These are phyloP conservation scores for Cucurbita ficifolia DNA, from an alignment of 306 rosid genomes.

Conservation along the genomic window DNA sequence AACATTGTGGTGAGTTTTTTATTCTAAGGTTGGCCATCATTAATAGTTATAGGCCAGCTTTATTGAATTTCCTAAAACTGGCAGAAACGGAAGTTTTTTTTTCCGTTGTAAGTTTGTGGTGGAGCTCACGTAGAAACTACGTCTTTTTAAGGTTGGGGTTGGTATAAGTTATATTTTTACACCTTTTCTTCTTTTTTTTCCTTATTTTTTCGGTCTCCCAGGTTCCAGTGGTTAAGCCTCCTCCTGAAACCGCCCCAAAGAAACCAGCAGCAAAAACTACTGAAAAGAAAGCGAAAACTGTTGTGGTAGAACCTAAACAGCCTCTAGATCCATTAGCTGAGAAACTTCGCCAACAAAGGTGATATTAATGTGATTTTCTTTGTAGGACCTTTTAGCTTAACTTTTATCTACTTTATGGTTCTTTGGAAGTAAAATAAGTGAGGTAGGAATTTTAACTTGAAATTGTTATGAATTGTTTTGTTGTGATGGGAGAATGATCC, in stretches of 20 bases:
- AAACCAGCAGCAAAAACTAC: constrained; percentile 38
- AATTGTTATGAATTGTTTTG: neutral
- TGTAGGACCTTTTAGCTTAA: neutral
- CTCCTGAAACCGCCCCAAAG: constrained; percentile 43
- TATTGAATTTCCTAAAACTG: neutral
- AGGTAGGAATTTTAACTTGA: neutral
- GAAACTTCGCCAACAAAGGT: constrained; percentile 94
- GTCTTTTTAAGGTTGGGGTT: neutral
- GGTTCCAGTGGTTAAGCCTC: constrained; percentile 53
- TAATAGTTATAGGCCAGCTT: neutral
- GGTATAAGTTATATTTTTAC: neutral
- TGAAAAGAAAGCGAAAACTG: constrained; percentile 53
- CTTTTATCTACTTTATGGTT: neutral
- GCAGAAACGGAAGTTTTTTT: neutral
- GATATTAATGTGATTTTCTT: neutral
- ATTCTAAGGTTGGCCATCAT: neutral
- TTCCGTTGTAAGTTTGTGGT: neutral
- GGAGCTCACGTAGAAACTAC: neutral
- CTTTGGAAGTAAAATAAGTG: neutral
- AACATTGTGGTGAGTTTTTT: neutral
- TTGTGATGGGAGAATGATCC: neutral
- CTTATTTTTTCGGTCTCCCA: constrained; percentile 11
- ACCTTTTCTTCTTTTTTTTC: neutral
- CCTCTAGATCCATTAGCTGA: constrained; percentile 74
- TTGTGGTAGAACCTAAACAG: constrained; percentile 33